Percentiles rank a stretch among this genome's conserved stretches.
Evolutionary conservation across 2,329 filamentous ascomycete genomes (phyloP).

Genomic region (Ambrosiella beaveri): DNA sequence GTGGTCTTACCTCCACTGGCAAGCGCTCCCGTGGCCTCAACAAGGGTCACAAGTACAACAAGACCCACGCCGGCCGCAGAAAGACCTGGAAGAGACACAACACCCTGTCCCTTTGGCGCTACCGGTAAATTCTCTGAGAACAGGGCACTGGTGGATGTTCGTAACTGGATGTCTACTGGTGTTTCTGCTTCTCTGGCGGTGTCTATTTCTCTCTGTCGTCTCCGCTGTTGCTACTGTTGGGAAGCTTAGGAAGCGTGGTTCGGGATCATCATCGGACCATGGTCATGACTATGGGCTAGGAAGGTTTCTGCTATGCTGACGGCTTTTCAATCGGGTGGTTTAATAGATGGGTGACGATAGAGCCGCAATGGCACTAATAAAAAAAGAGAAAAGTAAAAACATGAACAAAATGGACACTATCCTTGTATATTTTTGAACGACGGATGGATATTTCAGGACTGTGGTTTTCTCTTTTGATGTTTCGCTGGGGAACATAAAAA

Average conservation of each 20-base stretch:
- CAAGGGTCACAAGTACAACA: constrained; percentile 99
- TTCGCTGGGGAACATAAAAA: background rate
- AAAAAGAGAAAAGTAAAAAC: constrained; percentile 9
- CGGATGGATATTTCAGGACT: background rate
- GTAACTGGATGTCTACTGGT: constrained; percentile 2
- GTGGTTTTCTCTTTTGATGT: background rate
- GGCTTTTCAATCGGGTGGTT: constrained; percentile 5
- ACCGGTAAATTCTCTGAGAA: constrained; percentile 47
- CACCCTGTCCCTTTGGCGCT: constrained; percentile 96
- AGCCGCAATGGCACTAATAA: constrained; percentile 1
- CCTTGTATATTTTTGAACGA: background rate
- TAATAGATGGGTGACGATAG: background rate
- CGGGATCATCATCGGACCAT: constrained; percentile 12
- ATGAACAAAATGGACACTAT: background rate
- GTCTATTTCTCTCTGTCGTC: constrained; percentile 7
- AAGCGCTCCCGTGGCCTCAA: constrained; percentile 99
- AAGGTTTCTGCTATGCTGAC: constrained; percentile 12
- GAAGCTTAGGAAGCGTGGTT: constrained; percentile 11
- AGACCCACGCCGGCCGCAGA: constrained; percentile 89
- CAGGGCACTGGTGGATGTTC: constrained; percentile 1
- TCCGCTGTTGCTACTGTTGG: constrained; percentile 10
- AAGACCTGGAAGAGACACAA: constrained; percentile 99
- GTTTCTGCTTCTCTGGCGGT: constrained; percentile 10
- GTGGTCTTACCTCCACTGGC: constrained; percentile 94
- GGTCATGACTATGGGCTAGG: constrained; percentile 13